These are phyloP conservation scores for Pythium phragmitis DNA, from an alignment of 352 stramenopile genomes.

Conservation along the genomic window DNA sequence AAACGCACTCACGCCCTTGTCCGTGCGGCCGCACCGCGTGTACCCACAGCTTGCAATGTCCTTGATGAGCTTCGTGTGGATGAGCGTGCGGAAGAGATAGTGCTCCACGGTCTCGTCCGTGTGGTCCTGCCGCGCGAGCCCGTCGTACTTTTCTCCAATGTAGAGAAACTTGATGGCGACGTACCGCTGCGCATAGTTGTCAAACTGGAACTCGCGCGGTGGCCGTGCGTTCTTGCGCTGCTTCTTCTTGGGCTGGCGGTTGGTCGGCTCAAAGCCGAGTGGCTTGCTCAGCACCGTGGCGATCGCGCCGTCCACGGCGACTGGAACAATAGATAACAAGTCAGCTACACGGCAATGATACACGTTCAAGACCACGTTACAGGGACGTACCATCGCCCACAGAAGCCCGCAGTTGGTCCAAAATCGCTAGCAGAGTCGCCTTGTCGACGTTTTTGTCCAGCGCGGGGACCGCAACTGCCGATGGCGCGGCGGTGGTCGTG, in stretches of 20 bases:
- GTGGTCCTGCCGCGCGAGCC: slow-evolving; percentile 87
- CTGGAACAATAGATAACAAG: slow-evolving; percentile 25
- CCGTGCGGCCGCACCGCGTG: slow-evolving; percentile 96
- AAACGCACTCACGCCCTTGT: slow-evolving; percentile 93
- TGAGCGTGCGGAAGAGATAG: slow-evolving; percentile 92
- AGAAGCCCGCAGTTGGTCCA: slow-evolving; percentile 55
- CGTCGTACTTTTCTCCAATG: slow-evolving; percentile 84
- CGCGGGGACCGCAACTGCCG: not conserved
- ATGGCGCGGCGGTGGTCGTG: not conserved
- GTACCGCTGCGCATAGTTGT: slow-evolving; percentile 68
- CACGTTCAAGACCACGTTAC: not conserved
- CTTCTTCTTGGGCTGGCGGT: slow-evolving; percentile 57
- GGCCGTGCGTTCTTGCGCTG: slow-evolving; percentile 38
- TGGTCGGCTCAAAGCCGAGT: slow-evolving; percentile 11
- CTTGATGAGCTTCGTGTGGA: slow-evolving; percentile 90
- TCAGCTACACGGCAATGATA: not conserved
- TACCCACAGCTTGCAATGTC: slow-evolving; percentile 86
- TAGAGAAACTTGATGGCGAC: slow-evolving; percentile 88
- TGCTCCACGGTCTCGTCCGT: slow-evolving; percentile 93
- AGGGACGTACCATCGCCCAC: slow-evolving; percentile 48
- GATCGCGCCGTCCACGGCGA: slow-evolving; percentile 69
- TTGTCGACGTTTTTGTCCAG: slow-evolving; percentile 36
- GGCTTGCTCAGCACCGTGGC: slow-evolving; percentile 53
- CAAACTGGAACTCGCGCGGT: slow-evolving; percentile 66
- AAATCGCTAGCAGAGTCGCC: slow-evolving; percentile 62